Evolutionary conservation across 768 basidiomycete species (phyloP).

Genomic region (Inosperma sp.): DNA sequence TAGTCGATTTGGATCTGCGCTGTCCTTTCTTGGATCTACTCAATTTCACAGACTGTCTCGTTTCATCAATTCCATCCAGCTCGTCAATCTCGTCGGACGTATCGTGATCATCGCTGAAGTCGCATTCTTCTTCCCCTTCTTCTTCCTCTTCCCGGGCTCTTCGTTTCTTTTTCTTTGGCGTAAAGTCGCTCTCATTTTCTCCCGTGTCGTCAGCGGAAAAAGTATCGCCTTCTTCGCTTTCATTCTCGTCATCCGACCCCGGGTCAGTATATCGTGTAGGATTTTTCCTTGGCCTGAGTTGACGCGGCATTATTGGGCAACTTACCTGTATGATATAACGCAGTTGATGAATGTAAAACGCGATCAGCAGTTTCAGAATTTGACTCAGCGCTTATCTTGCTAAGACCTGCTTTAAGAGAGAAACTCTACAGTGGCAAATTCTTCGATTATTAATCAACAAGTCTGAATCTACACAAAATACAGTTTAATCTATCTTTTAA

Average conservation of each 20-base stretch:
- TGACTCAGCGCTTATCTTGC: too few relatives aligned
- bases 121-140: slow-evolving; percentile 19
- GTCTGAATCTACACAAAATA: too few relatives aligned
- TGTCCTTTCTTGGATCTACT: background rate
- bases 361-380: too few relatives aligned
- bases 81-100: slow-evolving; percentile 17
- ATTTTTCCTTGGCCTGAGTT: slow-evolving; percentile 52
- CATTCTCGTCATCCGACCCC: slow-evolving; percentile 34
- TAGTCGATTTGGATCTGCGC: slow-evolving; percentile 8
- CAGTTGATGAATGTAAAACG: background rate
- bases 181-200: slow-evolving; percentile 31
- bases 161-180: slow-evolving; percentile 32
- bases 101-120: too few relatives aligned
- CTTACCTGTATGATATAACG: background rate
- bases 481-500: too few relatives aligned
- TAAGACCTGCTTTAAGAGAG: too few relatives aligned
- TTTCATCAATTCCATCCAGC: slow-evolving; percentile 18
- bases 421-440: too few relatives aligned
- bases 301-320: slow-evolving; percentile 42
- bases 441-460: too few relatives aligned
- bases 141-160: slow-evolving; percentile 24
- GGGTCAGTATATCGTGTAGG: slow-evolving; percentile 46
- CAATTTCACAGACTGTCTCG: too few relatives aligned
- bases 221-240: slow-evolving; percentile 34
- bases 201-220: slow-evolving; percentile 28